These are phyloP conservation scores for Populus euphratica DNA, from an alignment of 345 rosid species.

Conservation along the genomic window DNA sequence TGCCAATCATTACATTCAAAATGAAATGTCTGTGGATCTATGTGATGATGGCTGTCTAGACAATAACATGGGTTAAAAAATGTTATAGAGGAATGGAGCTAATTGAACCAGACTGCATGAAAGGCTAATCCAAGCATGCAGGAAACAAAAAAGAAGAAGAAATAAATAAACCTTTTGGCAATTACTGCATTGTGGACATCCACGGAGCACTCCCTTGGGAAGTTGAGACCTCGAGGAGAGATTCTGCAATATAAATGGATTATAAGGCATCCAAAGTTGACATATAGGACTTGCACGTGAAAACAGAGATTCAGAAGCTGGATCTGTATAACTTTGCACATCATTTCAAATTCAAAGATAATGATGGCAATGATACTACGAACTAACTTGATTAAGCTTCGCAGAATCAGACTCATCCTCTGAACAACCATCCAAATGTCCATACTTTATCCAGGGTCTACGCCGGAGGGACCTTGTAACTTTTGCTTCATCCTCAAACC, in stretches of 20 bases:
- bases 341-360: not conserved
- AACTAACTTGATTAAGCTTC: slow-evolving; percentile 55
- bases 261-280: slow-evolving; percentile 7
- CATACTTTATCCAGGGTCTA: slow-evolving; percentile 62
- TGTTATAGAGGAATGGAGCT: not conserved
- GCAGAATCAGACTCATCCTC: slow-evolving; percentile 47
- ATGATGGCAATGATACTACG: not conserved
- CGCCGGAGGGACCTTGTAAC: slow-evolving; percentile 49
- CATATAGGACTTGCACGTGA: not conserved
- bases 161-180: slow-evolving; percentile 79
- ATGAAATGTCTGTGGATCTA: not conserved
- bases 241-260: slow-evolving; percentile 44
- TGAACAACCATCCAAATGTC: slow-evolving; percentile 35
- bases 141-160: not conserved
- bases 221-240: slow-evolving; percentile 39
- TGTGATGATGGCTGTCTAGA: not conserved
- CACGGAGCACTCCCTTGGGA: slow-evolving; percentile 81
- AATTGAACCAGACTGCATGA: slow-evolving; percentile 3
- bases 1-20: not conserved
- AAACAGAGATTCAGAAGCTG: not conserved
- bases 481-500: slow-evolving; percentile 38
- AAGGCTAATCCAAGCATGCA: not conserved
- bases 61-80: not conserved
- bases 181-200: slow-evolving; percentile 65
- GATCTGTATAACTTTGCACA: not conserved